Percentiles rank a stretch among this genome's conserved stretches.
phyloP scores from a whole-genome alignment of 306 rosid species.

The Senna tora region DNA sequence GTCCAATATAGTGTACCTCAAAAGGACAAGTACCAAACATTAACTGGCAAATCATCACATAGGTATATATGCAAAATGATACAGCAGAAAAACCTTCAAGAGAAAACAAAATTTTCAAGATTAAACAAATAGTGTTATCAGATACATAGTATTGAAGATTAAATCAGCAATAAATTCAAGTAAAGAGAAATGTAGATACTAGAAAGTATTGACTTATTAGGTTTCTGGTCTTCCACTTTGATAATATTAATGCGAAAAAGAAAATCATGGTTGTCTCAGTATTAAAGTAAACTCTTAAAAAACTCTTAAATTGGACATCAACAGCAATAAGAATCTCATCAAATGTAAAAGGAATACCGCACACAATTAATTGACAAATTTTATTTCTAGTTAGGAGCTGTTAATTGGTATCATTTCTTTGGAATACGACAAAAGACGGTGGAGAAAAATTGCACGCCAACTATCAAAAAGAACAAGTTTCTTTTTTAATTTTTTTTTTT shows the following conservation, averaged over 20 bases:
- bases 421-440: not conserved
- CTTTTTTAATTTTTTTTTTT: no score
- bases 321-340: not conserved
- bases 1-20: not conserved
- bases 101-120: not conserved
- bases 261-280: not conserved
- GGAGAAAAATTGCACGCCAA: conserved; percentile 5
- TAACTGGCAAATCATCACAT: not conserved
- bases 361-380: not conserved
- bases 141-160: conserved; percentile 8
- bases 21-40: not conserved
- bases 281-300: not conserved
- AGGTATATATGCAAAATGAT: not conserved
- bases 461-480: not conserved
- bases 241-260: not conserved
- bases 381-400: not conserved
- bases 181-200: not conserved
- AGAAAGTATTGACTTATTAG: not conserved
- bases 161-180: not conserved
- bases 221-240: not conserved
- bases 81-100: not conserved
- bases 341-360: not conserved
- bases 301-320: not conserved
- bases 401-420: not conserved
- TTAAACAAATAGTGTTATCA: not conserved